Evolutionary conservation across 139 green algal species (phyloP), one percentile per base, ranked within the genome.

Genomic region (Chlorokybus atmophyticus): DNA sequence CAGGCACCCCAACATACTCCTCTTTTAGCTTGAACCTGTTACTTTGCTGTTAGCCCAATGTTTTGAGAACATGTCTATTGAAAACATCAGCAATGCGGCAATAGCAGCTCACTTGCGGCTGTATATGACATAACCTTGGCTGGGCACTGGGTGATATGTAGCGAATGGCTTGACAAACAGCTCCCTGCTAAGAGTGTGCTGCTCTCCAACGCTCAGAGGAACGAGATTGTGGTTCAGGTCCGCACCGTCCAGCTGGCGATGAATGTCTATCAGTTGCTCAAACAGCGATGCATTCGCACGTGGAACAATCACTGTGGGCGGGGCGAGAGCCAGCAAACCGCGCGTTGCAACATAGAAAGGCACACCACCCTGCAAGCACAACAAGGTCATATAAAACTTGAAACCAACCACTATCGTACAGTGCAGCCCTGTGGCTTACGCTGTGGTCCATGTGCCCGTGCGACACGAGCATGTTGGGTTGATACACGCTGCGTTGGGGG

Each of bases 361-460:
- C 3, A 75, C 42, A 30, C 73, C 79, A 0, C 81, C 81, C 58
- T 62, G 55, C 40, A 4, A 27, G 19, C 14, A n/a, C n/a, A n/a
- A n/a, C n/a, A n/a, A n/a, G n/a, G n/a, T n/a, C n/a, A n/a, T n/a
- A n/a, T n/a, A n/a, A n/a, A n/a, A n/a, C n/a, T n/a, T n/a, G n/a
- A n/a, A n/a, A n/a, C 14, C 35, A 21, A 44, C 10, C 10, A 44
- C 35, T 14, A 44, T 10, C 35, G 14, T 14, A 44, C 35, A 14
- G 10, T 10, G 10, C 10, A 10, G 35, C 10, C 35, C 10, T 44
- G 35, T 14, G 10, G 35, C 35, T 44, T 14, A 44, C 35, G 35
- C 35, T 44, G 50, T 89, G 82, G 64, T 89, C 82, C 53, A 89
- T 55, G 67, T 89, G 82, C 1, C 65, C 73, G 62, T 89, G 82